phyloP scores from a whole-genome alignment of 108 stramenopile species.

The Cyclotella kingstonii region DNA sequence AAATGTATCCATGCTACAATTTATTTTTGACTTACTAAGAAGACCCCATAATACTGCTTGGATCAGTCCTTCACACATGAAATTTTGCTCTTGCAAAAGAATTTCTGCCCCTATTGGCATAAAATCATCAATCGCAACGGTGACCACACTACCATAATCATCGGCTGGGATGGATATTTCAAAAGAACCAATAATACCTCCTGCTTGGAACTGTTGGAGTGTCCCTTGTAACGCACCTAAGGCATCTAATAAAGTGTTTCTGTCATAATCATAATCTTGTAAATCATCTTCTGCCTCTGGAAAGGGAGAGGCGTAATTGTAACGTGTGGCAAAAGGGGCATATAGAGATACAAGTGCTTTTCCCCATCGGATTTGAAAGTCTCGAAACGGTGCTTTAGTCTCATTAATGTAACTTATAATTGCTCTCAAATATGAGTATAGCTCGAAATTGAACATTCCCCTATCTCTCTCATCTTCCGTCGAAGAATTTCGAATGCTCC shows the following conservation, averaged over 20 bases:
- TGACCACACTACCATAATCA: conserved; percentile 65
- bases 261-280: conserved; percentile 55
- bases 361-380: conserved; percentile 54
- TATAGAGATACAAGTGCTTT: conserved; percentile 26
- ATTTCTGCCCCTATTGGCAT: conserved; percentile 50
- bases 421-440: conserved; percentile 50
- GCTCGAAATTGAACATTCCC: conserved; percentile 43
- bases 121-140: conserved; percentile 61
- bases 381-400: conserved; percentile 16
- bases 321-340: conserved; percentile 32
- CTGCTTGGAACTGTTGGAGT: conserved; percentile 35
- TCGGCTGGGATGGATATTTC: conserved; percentile 63
- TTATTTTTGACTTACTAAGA: conserved; percentile 37
- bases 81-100: conserved; percentile 48
- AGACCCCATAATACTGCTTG: conserved; percentile 45
- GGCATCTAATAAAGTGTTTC: conserved; percentile 43
- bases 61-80: conserved; percentile 37
- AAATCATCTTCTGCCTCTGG: conserved; percentile 42
- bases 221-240: conserved; percentile 40
- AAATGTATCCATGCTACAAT: conserved; percentile 48
- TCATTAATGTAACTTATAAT: conserved; percentile 27
- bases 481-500: conserved; percentile 22
- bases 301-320: conserved; percentile 50
- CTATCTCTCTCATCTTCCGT: conserved; percentile 41
- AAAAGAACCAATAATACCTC: conserved; percentile 42